phyloP scores from a whole-genome alignment of 768 basidiomycete genomes.

The Scleroderma citrinum region DNA sequence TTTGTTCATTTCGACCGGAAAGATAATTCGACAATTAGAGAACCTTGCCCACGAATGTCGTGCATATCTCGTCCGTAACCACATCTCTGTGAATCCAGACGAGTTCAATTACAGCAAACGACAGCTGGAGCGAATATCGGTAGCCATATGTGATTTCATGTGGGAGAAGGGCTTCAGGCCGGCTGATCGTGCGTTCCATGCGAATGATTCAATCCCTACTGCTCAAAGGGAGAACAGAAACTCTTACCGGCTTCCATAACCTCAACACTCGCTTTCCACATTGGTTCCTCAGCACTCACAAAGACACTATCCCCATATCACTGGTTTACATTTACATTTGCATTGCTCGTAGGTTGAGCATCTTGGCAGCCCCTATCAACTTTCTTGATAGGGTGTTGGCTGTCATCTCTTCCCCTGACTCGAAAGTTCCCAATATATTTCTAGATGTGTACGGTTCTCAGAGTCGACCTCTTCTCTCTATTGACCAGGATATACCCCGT shows the following conservation, averaged over 20 bases:
- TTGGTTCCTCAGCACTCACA: slow-evolving; percentile 44
- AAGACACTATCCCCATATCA: slow-evolving; percentile 51
- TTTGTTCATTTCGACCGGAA: slow-evolving; percentile 23
- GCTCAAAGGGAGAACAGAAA: slow-evolving; percentile 18
- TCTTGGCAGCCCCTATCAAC: slow-evolving; percentile 47
- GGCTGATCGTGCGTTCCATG: slow-evolving; percentile 33
- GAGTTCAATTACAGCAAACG: slow-evolving; percentile 29
- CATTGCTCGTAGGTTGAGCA: slow-evolving; percentile 44
- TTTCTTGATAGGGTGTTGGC: slow-evolving; percentile 54
- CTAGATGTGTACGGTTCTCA: slow-evolving; percentile 45
- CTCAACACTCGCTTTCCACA: slow-evolving; percentile 58
- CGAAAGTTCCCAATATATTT: slow-evolving; percentile 31
- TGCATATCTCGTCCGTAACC: slow-evolving; percentile 27
- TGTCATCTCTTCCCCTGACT: slow-evolving; percentile 37
- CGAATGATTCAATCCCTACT: background rate
- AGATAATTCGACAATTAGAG: slow-evolving; percentile 40
- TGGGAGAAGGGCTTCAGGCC: slow-evolving; percentile 40
- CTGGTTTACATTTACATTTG: slow-evolving; percentile 54
- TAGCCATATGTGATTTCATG: slow-evolving; percentile 48
- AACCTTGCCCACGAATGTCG: slow-evolving; percentile 36
- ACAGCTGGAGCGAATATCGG: slow-evolving; percentile 26
- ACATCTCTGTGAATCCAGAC: slow-evolving; percentile 23
- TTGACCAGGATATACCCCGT: slow-evolving; percentile 27
- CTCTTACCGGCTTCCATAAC: slow-evolving; percentile 36
- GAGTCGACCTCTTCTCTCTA: slow-evolving; percentile 27